Evolutionary conservation across 441 rosid species (phyloP), one percentile per base, ranked within the genome.

Genomic region (Macaranga tanarius): DNA sequence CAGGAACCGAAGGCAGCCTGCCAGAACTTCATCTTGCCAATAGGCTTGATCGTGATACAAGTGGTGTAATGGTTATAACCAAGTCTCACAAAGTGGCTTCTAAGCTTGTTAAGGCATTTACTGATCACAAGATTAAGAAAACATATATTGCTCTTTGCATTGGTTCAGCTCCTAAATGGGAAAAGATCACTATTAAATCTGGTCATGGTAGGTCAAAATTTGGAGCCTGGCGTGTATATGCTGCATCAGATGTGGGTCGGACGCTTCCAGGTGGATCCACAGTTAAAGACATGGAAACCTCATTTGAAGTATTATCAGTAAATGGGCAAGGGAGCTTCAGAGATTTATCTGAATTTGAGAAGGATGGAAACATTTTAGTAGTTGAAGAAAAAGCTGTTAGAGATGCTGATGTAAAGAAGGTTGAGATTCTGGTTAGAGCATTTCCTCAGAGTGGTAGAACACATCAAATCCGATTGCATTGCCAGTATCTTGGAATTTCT

Each of bases 151-250:
- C 99, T 65, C 81, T 77, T 56, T 91, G 90, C 76, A 74, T 89
- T 22, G 96, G 96, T 42, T n/a, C 76, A 38, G 82, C 86, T 7
- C 95, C 98, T 12, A 77, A 83, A 48, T 95, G 93, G 89, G 82
- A 77, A 40, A 86, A 75, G 76, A 83, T 90, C 70, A 91, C 89
- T 5, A 25, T 92, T 26, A 85, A 71, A 78, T 95, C 99, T 19
- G 99, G 98, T 62, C 99, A 95, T 77, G 99, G 99, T 62, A 85
- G 97, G 57, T 95, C 97, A 11, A 95, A 89, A 77, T 91, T 86
- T 64, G 98, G 99, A 73, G 96, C 86, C 5, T 95, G 97, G 97
- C 90, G 96, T 9, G 96, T 90, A 20, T 95, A 95, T 69, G 86
- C 96, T 65, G 86, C 83, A 52, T 79, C 81, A 20, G 99, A 92